Evolutionary conservation across 805 yeast genomes (phyloP), one percentile per base, ranked within the genome.

Genomic region (Yarrowia osloensis): DNA sequence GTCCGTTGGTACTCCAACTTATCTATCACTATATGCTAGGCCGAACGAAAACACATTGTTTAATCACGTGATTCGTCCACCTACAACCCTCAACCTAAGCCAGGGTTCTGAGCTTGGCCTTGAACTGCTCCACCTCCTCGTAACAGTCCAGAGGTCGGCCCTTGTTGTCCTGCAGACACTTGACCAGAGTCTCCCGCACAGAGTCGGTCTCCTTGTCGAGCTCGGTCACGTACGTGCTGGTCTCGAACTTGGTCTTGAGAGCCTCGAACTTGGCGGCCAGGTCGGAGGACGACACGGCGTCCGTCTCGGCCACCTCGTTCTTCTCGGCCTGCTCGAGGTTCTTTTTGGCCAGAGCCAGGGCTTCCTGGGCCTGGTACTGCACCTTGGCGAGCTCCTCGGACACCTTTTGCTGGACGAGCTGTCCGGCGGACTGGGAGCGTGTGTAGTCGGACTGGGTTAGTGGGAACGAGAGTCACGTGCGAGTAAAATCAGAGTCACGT

Each of bases 321-420:
- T 62, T 37, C 12, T 63, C 69, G 17, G 69, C 49, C 54, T 31
- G 19, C 42, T 61, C 54, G 8, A 70, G 67, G 42, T 63, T 63
- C 39, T 63, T 57, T 24, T 55, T 29, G 35, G 74, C 72, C 22
- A 67, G 67, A 35, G 70, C 67, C 13, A 77, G 70, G 35, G 70
- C 70, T 21, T 70, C 71, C 54, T 72, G 70, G 31, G 77, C 74
- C 28, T 77, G 77, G 24, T 66, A 66, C 65, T 73, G 73, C 24
- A 75, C 71, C 68, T 74, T 72, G 31, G 70, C 69, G 39, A 78
- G 74, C 59, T 76, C 75, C 68, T 72, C 72, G 13, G 76, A 67
- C 9, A 78, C 79, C 65, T 70, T 69, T 17, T 76, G 77, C 70
- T 78, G 79, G 62, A 78, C 73, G 67, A 73, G 70, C 68, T 74